Percentiles rank a stretch among this genome's conserved stretches.
phyloP scores from a whole-genome alignment of 2,329 filamentous ascomycete genomes.

The Colletotrichum camelliae region DNA sequence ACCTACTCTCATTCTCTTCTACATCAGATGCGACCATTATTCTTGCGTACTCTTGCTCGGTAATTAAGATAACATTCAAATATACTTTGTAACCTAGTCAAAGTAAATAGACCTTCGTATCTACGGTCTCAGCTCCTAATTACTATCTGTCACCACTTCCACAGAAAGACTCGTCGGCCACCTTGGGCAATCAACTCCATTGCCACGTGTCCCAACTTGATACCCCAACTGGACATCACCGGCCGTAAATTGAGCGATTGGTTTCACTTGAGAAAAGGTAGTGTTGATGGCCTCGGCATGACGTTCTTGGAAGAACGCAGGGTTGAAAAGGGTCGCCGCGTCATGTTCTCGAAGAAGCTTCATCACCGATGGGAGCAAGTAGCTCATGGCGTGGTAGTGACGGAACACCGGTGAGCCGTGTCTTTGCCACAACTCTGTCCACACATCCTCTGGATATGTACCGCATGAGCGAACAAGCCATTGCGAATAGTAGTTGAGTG shows the following conservation, averaged over 20 bases:
- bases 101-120: too few relatives aligned
- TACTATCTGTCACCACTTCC: slow-evolving; percentile 31
- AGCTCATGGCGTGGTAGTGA: slow-evolving; percentile 53
- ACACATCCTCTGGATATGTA: slow-evolving; percentile 35
- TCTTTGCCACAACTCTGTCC: slow-evolving; percentile 47
- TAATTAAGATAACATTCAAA: background rate
- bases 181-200: slow-evolving; percentile 47
- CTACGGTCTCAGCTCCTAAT: background rate
- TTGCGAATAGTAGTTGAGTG: slow-evolving; percentile 46
- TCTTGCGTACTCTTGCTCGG: background rate
- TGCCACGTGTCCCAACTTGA: slow-evolving; percentile 51
- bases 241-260: slow-evolving; percentile 41
- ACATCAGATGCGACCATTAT: background rate
- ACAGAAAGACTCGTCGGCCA: slow-evolving; percentile 48
- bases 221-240: slow-evolving; percentile 41
- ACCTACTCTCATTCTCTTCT: background rate
- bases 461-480: slow-evolving; percentile 44
- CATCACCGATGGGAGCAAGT: slow-evolving; percentile 38
- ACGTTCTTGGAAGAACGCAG: slow-evolving; percentile 49
- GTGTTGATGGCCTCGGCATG: slow-evolving; percentile 9
- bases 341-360: slow-evolving; percentile 43
- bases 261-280: slow-evolving; percentile 42
- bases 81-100: background rate
- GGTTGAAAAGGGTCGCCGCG: slow-evolving; percentile 41
- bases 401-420: slow-evolving; percentile 53